Conservation (phyloP, 176 grass and related monocot species). For the Pontederia paniculata region DNA sequence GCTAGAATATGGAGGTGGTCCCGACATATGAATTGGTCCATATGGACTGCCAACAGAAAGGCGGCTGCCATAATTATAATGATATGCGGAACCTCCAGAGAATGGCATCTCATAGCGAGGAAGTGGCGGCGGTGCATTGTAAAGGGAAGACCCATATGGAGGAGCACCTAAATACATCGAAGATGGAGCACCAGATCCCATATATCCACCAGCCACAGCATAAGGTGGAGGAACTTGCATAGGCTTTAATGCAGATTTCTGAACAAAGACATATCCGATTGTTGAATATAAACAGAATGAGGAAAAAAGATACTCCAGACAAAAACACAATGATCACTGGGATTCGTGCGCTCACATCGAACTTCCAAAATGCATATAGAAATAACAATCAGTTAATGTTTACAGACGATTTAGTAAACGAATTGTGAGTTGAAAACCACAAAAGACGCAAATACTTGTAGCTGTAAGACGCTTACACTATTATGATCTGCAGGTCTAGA, state of each 20-base stretch:
- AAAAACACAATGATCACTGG: no score
- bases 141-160: constrained; percentile 45
- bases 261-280: constrained; percentile 4
- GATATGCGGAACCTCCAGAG: constrained; percentile 55
- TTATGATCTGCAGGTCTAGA: constrained; percentile 49
- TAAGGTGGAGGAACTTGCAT: constrained; percentile 46
- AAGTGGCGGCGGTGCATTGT: constrained; percentile 37
- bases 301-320: no score
- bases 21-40: constrained; percentile 42
- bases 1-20: constrained; percentile 41
- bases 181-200: constrained; percentile 39
- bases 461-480: constrained; percentile 19
- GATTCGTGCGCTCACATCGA: no score
- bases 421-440: neutral
- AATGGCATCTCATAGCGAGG: constrained; percentile 45
- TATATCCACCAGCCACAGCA: constrained; percentile 30
- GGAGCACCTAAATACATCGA: constrained; percentile 62
- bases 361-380: no score
- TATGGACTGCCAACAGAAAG: constrained; percentile 65
- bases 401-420: no score
- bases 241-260: constrained; percentile 46
- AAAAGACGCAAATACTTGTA: neutral
- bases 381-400: no score
- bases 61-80: constrained; percentile 50
- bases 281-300: neutral